Evolutionary conservation across 23 red algal species (phyloP), one percentile per base, ranked within the genome.

Genomic region (Cyanidioschyzon merolae): DNA sequence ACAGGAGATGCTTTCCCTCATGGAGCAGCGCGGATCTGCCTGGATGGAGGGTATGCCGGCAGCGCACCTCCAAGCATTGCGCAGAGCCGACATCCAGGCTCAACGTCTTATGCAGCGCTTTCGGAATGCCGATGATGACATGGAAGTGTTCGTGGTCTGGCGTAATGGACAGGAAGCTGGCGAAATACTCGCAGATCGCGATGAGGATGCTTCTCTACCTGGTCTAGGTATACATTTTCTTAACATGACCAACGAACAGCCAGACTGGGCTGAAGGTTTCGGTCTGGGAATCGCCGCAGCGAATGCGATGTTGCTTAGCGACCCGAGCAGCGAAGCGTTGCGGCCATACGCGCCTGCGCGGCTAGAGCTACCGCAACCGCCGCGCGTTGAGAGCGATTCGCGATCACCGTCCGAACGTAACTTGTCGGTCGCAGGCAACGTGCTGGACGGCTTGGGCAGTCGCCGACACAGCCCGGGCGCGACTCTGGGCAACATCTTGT

Each of bases 1-100:
- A 40, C 39, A 77, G 39, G 41, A 77, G 39, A 30, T 77, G 39
- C 41, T 77, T 21, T 39, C 39, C 18, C 39, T 77, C 30, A 51
- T 77, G 17, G 39, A 77, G 30, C 30, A 30, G 25, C 26, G 39
- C 36, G 37, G 39, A 21, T 12, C 75, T 12, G 75, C n/a, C 37
- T 24, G 75, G 24, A 39, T 39, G 75, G 41, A 77, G 31, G 75
- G 41, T 40, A 30, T 77, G 75, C 39, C 40, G 41, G 39, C 1
- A 18, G 15, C 38, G 40, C 75, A 35, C 63, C 29, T 71, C 12
- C 63, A 25, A 21, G 75, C 39, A n/a, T 51, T 39, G 75, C 1
- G 39, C 37, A 31, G 75, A 26, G 15, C 39, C 39, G 75, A 45
- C 25, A 30, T 39, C 27, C 36, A 27, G 18, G 26, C 39, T 31